Evolutionary conservation across 306 rosid genomes (phyloP), one percentile per base, ranked within the genome.

Genomic region (Argentina anserina): DNA sequence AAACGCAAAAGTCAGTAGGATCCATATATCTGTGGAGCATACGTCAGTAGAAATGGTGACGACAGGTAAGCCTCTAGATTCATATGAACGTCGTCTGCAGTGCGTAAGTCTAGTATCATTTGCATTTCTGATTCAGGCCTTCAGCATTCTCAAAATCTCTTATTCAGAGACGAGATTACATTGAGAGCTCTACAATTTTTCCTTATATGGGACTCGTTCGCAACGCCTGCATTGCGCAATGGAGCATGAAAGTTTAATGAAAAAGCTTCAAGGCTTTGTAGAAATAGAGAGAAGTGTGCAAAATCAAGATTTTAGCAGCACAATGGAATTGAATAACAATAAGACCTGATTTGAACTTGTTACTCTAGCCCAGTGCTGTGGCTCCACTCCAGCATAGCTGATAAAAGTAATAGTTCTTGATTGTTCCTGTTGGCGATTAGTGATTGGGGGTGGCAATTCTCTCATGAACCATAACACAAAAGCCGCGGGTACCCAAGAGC

Each of bases 401-500:
- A 86, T 64, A 59, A 84, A 87, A 52, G 89, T 72, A 36, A 84
- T 76, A 45, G 82, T 78, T 75, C 80, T 80, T 23, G 88, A 74
- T 75, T 88, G 81, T 72, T 86, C 85, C 53, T 15, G 70, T 82
- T 26, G 67, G 58, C 67, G 62, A 75, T 75, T 63, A 28, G 69
- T 65, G 42, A 70, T 74, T 8, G 77, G 81, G 14, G 91, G 87
- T 29, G 91, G 96, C 82, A 90, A 65, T 80, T 86, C 92, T 83
- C 93, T 84, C 71, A 83, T 85, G 47, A 84, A 81, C 96, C 96
- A 90, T 74, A 90, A 72, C 50, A 84, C 75, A 79, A 76, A 83
- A 67, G 93, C 90, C 14, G 96, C 86, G 14, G 96, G 93, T 33
- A 86, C 74, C 79, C 79, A 84, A 74, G 87, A 84, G 50, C 96